Conservation (phyloP, 306 rosid species). For the Betula pendula region DNA sequence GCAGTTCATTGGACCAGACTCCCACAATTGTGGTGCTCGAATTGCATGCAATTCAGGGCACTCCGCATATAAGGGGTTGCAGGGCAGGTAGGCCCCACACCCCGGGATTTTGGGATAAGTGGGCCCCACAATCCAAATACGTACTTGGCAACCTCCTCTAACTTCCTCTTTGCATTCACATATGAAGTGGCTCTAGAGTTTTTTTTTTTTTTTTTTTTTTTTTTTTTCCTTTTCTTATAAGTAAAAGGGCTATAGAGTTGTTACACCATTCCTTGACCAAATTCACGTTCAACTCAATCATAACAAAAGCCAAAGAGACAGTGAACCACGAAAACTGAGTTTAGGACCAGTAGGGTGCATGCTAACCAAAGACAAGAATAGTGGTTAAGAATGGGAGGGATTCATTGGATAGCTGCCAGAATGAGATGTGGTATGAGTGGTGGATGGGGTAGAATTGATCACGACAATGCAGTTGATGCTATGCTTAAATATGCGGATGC, state of each 20-base stretch:
- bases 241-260: too few species aligned
- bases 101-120: too few species aligned
- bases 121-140: too few species aligned
- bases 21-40: too few species aligned
- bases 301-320: constrained; percentile 29
- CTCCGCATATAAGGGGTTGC: too few species aligned
- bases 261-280: constrained; percentile 31
- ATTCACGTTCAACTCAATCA: constrained; percentile 31
- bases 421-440: constrained; percentile 94
- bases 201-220: too few species aligned
- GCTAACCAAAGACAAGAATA: constrained; percentile 41
- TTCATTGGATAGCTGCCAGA: constrained; percentile 65
- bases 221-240: too few species aligned
- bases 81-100: too few species aligned
- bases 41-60: too few species aligned
- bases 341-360: constrained; percentile 41
- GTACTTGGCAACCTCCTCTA: constrained; percentile 1
- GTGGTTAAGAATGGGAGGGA: constrained; percentile 62
- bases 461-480: constrained; percentile 61
- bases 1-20: too few species aligned
- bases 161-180: not conserved
- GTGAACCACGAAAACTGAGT: constrained; percentile 19
- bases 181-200: constrained; percentile 51
- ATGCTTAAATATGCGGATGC: constrained; percentile 84
- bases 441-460: constrained; percentile 83